Evolutionary conservation across 441 rosid genomes (phyloP).

Genomic region (Monsonia emarginata): DNA sequence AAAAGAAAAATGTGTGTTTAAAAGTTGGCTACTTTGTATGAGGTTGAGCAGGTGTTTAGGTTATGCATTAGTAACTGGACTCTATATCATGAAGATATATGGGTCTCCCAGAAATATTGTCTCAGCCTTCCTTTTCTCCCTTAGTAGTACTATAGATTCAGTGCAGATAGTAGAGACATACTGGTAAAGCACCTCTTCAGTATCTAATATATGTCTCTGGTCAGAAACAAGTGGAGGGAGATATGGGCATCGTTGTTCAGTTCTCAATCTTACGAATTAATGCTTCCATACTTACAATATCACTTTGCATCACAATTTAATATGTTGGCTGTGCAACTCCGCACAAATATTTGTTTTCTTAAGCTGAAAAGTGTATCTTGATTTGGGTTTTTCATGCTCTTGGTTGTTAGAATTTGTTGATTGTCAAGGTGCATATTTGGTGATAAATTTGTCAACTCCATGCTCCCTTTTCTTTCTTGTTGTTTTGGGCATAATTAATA

Average conservation of each 20-base stretch:
- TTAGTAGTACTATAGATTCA: neutral
- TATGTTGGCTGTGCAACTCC: neutral
- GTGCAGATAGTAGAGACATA: no score
- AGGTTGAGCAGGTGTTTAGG: neutral
- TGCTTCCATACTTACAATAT: neutral
- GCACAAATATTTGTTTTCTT: neutral
- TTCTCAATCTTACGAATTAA: neutral
- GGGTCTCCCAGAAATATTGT: neutral
- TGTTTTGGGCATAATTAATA: no score
- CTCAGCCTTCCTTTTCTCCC: neutral
- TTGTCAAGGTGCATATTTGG: neutral
- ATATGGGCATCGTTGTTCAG: neutral
- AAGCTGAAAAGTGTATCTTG: neutral
- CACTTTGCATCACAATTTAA: neutral
- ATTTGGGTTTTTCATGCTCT: neutral
- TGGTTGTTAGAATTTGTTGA: no score
- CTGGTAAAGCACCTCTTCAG: neutral
- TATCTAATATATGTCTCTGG: neutral
- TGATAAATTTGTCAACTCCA: neutral
- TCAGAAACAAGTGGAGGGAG: neutral
- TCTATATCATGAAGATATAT: neutral
- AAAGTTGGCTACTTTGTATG: neutral
- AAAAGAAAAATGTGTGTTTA: neutral
- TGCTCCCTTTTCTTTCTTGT: neutral
- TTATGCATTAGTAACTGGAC: neutral